phyloP scores from a whole-genome alignment of 352 stramenopile species.

The Pythium inflatum region DNA sequence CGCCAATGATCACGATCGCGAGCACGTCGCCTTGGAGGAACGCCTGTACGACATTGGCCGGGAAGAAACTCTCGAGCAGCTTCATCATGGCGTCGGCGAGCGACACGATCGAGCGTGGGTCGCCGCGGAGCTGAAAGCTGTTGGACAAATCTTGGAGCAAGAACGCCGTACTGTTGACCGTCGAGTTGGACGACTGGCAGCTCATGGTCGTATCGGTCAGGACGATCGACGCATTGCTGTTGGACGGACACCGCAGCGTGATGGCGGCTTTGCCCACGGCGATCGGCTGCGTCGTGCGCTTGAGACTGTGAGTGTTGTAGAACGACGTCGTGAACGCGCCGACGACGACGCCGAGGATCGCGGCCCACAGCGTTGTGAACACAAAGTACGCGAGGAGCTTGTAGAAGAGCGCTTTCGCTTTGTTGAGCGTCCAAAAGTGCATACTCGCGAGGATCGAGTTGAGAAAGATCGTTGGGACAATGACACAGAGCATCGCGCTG shows the following conservation, averaged over 20 bases:
- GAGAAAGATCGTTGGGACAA: conserved; percentile 46
- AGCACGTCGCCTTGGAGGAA: conserved; percentile 30
- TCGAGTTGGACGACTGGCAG: conserved; percentile 6
- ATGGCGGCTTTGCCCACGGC: conserved; percentile 23
- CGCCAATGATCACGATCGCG: conserved; percentile 29
- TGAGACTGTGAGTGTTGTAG: conserved; percentile 31
- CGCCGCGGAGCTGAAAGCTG: conserved; percentile 32
- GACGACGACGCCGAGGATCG: conserved; percentile 52
- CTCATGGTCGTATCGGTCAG: conserved; percentile 44
- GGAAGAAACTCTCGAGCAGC: conserved; percentile 30
- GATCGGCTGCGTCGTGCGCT: conserved; percentile 14
- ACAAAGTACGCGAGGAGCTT: conserved; percentile 44
- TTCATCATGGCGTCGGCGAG: conserved; percentile 15
- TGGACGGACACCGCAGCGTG: conserved; percentile 33
- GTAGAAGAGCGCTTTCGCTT: conserved; percentile 37
- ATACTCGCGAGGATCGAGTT: conserved; percentile 50
- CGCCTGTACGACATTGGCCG: conserved; percentile 15
- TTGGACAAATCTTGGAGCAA: conserved; percentile 48
- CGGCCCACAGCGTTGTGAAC: conserved; percentile 46
- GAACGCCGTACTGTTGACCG: conserved; percentile 50
- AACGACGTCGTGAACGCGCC: conserved; percentile 43
- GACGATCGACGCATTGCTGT: conserved; percentile 30
- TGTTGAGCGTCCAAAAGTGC: conserved; percentile 50
- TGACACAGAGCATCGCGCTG: conserved; percentile 43
- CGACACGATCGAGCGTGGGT: conserved; percentile 3